These are phyloP conservation scores for Colletotrichum orbiculare DNA, from an alignment of 2,329 filamentous ascomycete genomes.

Conservation along the genomic window DNA sequence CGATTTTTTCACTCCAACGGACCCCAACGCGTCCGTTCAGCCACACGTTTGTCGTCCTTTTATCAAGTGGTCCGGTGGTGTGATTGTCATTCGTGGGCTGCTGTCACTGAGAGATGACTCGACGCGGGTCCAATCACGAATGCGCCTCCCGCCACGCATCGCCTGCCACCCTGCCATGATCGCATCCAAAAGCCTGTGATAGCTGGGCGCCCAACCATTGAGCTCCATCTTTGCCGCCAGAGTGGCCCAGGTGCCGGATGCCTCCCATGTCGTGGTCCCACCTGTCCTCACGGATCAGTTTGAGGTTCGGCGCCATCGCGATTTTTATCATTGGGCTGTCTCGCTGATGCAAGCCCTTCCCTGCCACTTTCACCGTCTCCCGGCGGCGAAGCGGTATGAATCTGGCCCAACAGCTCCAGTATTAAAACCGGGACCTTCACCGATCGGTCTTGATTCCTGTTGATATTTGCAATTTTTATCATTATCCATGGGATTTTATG, in stretches of 20 bases:
- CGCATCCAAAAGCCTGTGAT: no score
- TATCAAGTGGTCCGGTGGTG: neutral
- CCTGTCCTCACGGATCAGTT: no score
- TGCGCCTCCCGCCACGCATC: slow-evolving; percentile 3
- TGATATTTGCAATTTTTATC: slow-evolving; percentile 15
- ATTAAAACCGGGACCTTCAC: slow-evolving; percentile 7
- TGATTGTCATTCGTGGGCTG: slow-evolving; percentile 7
- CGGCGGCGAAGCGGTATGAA: neutral
- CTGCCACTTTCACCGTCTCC: no score
- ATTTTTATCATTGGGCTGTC: no score
- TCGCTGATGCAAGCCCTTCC: no score
- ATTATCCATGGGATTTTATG: neutral
- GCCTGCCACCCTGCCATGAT: no score
- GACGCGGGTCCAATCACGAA: slow-evolving; percentile 8
- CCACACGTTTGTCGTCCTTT: slow-evolving; percentile 1
- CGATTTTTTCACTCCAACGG: neutral
- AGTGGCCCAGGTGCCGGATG: no score
- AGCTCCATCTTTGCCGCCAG: no score
- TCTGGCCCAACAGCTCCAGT: slow-evolving; percentile 5
- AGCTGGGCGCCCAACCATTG: no score
- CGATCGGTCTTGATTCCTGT: slow-evolving; percentile 14
- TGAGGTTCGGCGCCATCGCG: no score
- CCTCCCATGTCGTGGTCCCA: no score
- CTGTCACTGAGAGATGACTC: slow-evolving; percentile 9
- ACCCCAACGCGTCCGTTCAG: slow-evolving; percentile 6